phyloP scores from a whole-genome alignment of 2,329 filamentous ascomycete genomes.

The Cladosporium cucumerinum region DNA sequence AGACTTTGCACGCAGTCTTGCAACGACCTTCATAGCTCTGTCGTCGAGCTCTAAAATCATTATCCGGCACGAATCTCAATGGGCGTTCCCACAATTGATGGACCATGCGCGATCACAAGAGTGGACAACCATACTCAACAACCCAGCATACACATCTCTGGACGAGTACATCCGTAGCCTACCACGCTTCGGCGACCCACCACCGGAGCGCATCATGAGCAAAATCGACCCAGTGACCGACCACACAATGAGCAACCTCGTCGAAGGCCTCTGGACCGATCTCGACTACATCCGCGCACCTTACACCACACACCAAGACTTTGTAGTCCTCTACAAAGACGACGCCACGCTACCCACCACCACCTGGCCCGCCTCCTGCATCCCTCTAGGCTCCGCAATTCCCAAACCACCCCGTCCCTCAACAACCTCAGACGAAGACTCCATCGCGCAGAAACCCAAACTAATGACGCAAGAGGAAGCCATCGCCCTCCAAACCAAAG shows the following conservation, averaged over 20 bases:
- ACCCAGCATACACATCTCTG: conserved; percentile 41
- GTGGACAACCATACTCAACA: conserved; percentile 39
- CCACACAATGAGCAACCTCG: conserved; percentile 43
- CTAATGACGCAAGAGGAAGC: conserved; percentile 16
- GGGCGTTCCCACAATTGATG: conserved; percentile 45
- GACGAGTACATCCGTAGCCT: conserved; percentile 44
- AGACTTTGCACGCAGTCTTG: conserved; percentile 39
- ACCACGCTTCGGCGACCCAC: conserved; percentile 42
- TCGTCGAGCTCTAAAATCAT: conserved; percentile 50
- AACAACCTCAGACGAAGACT: background rate
- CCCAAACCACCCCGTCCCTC: conserved; percentile 7
- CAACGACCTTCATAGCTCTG: conserved; percentile 42
- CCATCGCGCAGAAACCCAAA: conserved; percentile 18
- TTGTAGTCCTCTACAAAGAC: conserved; percentile 35
- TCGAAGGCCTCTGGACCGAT: conserved; percentile 44
- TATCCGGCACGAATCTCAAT: conserved; percentile 53
- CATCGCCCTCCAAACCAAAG: conserved; percentile 51
- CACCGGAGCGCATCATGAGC: conserved; percentile 38
- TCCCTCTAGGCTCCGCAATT: conserved; percentile 32
- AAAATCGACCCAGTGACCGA: conserved; percentile 43
- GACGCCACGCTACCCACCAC: conserved; percentile 20
- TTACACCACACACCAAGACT: conserved; percentile 39
- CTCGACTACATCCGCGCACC: conserved; percentile 43
- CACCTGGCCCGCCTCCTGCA: conserved; percentile 28
- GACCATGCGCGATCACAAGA: conserved; percentile 36